Conservation (phyloP, 371 early-diverging fungal species). For the Saksenaea vasiformis region DNA sequence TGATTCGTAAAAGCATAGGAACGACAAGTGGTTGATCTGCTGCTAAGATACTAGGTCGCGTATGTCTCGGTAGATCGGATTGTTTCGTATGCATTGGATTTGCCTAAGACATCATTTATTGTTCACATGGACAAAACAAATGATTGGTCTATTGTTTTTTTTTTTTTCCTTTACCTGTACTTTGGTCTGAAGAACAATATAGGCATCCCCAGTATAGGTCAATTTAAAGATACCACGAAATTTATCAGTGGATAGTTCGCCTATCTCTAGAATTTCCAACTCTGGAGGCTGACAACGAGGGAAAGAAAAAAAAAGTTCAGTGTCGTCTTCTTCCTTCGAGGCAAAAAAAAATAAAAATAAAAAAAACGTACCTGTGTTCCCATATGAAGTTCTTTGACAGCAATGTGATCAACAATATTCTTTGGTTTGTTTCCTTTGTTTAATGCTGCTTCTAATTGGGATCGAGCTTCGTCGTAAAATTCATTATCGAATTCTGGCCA, state of each 20-base stretch:
- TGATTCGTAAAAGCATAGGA: constrained; percentile 93
- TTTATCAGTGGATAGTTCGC: constrained; percentile 89
- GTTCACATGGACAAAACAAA: not conserved
- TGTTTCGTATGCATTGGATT: constrained; percentile 76
- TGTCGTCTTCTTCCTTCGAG: constrained; percentile 3
- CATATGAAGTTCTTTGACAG: constrained; percentile 90
- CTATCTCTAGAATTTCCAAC: constrained; percentile 96
- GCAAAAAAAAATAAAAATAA: not conserved
- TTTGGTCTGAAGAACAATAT: constrained; percentile 90
- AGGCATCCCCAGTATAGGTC: constrained; percentile 92
- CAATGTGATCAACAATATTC: constrained; percentile 89
- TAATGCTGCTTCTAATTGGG: constrained; percentile 84
- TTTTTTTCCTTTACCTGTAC: constrained; percentile 84
- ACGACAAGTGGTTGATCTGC: constrained; percentile 94
- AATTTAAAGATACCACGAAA: constrained; percentile 97
- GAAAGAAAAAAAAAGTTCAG: not conserved
- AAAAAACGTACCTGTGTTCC: constrained; percentile 76
- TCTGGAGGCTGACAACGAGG: constrained; percentile 91
- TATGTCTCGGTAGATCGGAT: constrained; percentile 60
- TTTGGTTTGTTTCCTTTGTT: constrained; percentile 91
- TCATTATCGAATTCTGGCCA: constrained; percentile 90
- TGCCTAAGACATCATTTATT: constrained; percentile 48
- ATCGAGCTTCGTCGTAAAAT: constrained; percentile 84
- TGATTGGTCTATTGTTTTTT: too few species aligned
- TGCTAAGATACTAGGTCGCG: constrained; percentile 73